These are phyloP conservation scores for Eleusine coracana DNA, from an alignment of 176 grass and related monocot species.

Conservation along the genomic window DNA sequence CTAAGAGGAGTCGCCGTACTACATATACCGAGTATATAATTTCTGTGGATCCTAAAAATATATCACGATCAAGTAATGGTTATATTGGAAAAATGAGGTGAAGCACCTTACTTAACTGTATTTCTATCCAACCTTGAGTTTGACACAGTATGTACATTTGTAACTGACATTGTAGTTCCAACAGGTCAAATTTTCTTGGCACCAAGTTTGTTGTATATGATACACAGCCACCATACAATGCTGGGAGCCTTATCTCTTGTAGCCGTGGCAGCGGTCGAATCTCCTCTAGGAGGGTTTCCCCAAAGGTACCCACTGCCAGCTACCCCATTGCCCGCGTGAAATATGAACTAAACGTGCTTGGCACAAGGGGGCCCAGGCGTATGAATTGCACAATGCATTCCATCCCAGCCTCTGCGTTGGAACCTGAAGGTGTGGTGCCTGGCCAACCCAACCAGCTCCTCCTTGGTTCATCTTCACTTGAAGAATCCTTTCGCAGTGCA, in stretches of 20 bases:
- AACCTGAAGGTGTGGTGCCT: constrained; percentile 61
- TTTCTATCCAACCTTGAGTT: constrained; percentile 35
- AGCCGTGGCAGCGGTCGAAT: constrained; percentile 34
- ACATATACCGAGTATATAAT: constrained; percentile 87
- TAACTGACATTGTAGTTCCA: constrained; percentile 38
- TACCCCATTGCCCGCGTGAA: constrained; percentile 71
- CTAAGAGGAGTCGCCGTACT: constrained; percentile 73
- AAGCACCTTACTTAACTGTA: constrained; percentile 17
- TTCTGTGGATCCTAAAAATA: constrained; percentile 76
- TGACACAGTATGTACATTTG: neutral
- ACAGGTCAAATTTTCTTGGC: constrained; percentile 90
- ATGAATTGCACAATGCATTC: constrained; percentile 89
- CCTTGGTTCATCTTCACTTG: constrained; percentile 52
- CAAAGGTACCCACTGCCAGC: constrained; percentile 68
- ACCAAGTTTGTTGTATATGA: constrained; percentile 80
- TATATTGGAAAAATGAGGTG: constrained; percentile 94
- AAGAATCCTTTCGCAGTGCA: constrained; percentile 68
- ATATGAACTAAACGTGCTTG: constrained; percentile 82
- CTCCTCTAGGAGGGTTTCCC: constrained; percentile 81
- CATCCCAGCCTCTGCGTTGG: constrained; percentile 67
- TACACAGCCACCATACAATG: constrained; percentile 59
- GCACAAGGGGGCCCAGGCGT: constrained; percentile 73
- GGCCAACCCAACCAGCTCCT: constrained; percentile 60
- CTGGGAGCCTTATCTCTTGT: constrained; percentile 43
- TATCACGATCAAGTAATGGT: constrained; percentile 72